Evolutionary conservation across 2,329 filamentous ascomycete genomes (phyloP), one percentile per base, ranked within the genome.

Genomic region (Domatiomyces catenatus): DNA sequence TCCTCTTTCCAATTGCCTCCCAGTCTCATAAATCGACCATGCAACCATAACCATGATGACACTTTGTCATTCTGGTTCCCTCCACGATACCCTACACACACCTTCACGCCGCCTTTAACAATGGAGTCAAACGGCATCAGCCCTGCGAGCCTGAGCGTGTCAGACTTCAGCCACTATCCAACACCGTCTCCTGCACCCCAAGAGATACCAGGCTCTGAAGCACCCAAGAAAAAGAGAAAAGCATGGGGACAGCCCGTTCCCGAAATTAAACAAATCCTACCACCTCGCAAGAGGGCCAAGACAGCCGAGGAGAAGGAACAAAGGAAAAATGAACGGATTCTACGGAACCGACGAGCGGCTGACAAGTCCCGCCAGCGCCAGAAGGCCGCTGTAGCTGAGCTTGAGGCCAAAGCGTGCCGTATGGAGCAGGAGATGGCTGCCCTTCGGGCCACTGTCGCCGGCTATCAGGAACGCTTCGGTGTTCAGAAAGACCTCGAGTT

Each of bases 221-320:
- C 53, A 8, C 15, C 24, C 0, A 59, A 58, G 51, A 95, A 95
- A 79, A 95, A 95, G 79, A 77, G 92, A 62, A 98, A 96, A 72
- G 96, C 92, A 47, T 98, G 92, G 92, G 92, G 92, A 47, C 92
- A 98, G 69, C 92, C 92, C 17, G 86, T 93, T 64, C 92, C 92
- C 44, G 96, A 95, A 77, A 96, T 92, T 28, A 93, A 90, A 54
- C 62, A 48, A 7, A 48, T 53, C 6, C 50, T 51, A 0, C 56
- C 87, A 15, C 59, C 59, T 36, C 55, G 85, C 59, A 98, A 98
- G 79, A 87, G 92, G 55, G 92, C 92, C 61, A 98, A 96, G 77
- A 98, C 92, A 2, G 90, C 94, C 62, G 92, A 95, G 63, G 92
- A 98, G 70, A 98, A 98, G 72, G 92, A 96, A 70, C 92, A 98